Percentiles rank a stretch among this genome's conserved stretches.
Evolutionary conservation across 2,329 filamentous ascomycete genomes (phyloP).

Genomic region (Penicillium sp.): DNA sequence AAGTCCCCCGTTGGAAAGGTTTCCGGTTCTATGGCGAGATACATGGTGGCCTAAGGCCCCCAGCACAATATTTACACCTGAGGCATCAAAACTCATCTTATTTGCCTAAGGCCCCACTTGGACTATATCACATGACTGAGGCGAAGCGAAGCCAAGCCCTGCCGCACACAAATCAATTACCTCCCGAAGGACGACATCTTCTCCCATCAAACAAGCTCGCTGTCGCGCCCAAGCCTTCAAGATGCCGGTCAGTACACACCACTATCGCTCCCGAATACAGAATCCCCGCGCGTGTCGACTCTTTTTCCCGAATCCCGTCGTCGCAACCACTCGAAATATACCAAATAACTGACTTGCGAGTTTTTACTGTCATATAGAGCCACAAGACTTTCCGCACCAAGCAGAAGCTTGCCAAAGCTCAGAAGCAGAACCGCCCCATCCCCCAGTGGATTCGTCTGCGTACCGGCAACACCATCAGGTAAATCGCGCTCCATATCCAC

Average conservation of each 20-base stretch:
- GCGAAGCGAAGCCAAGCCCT: constrained; percentile 37
- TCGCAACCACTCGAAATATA: neutral
- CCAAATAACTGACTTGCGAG: constrained; percentile 6
- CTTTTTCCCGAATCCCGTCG: constrained; percentile 1
- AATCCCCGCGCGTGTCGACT: constrained; percentile 1
- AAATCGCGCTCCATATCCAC: constrained; percentile 43
- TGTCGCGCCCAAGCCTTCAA: constrained; percentile 43
- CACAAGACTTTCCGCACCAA: constrained; percentile 99
- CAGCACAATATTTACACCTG: neutral
- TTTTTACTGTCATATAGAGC: constrained; percentile 56
- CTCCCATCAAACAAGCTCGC: constrained; percentile 36
- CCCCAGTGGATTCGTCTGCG: constrained; percentile 99
- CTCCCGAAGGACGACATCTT: constrained; percentile 31
- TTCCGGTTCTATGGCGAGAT: too few relatives aligned
- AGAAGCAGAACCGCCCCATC: constrained; percentile 99
- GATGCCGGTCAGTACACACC: constrained; percentile 47
- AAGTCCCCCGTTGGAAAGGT: too few relatives aligned
- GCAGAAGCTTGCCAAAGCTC: constrained; percentile 99
- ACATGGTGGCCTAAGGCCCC: neutral
- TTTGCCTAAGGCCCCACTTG: constrained; percentile 4
- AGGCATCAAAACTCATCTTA: neutral
- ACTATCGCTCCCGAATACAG: constrained; percentile 1
- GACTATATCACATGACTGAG: constrained; percentile 29
- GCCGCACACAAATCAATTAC: constrained; percentile 37
- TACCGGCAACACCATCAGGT: constrained; percentile 99